Conservation (phyloP, 345 rosid genomes). For the Acer campestre region DNA sequence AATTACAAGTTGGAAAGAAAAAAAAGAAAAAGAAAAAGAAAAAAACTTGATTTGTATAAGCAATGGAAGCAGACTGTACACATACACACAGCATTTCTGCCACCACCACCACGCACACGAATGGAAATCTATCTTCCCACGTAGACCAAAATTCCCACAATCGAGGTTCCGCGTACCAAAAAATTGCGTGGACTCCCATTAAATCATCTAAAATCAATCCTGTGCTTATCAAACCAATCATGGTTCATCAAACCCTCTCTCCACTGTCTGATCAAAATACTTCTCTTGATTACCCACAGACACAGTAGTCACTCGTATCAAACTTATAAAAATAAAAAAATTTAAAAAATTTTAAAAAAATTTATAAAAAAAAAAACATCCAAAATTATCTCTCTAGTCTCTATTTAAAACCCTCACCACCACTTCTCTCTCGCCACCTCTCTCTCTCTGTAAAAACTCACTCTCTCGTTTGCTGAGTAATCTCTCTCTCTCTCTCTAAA, state of each 20-base stretch:
- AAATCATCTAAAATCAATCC: neutral
- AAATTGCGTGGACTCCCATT: slow-evolving; percentile 15
- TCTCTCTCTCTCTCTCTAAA: neutral
- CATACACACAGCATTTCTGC: neutral
- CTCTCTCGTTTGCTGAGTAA: neutral
- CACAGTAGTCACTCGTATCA: neutral
- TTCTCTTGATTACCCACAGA: neutral
- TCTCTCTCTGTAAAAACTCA: neutral
- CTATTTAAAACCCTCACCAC: slow-evolving; percentile 15
- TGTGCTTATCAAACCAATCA: too few relatives aligned
- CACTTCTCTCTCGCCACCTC: neutral
- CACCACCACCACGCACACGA: neutral
- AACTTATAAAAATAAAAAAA: neutral
- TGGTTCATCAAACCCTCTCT: neutral
- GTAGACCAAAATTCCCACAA: neutral
- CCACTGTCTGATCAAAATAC: slow-evolving; percentile 23
- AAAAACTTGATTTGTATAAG: too few relatives aligned
- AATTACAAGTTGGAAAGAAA: too few relatives aligned
- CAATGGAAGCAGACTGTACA: too few relatives aligned
- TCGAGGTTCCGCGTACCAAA: slow-evolving; percentile 17
- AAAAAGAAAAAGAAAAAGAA: too few relatives aligned
- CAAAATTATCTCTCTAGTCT: neutral
- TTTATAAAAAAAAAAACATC: neutral
- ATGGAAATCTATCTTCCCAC: slow-evolving; percentile 14
- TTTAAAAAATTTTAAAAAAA: too few relatives aligned